Percentiles rank a stretch among this genome's conserved stretches.
Conservation (phyloP, 2,329 filamentous ascomycete species). For the Sordariomycetes sp. region DNA sequence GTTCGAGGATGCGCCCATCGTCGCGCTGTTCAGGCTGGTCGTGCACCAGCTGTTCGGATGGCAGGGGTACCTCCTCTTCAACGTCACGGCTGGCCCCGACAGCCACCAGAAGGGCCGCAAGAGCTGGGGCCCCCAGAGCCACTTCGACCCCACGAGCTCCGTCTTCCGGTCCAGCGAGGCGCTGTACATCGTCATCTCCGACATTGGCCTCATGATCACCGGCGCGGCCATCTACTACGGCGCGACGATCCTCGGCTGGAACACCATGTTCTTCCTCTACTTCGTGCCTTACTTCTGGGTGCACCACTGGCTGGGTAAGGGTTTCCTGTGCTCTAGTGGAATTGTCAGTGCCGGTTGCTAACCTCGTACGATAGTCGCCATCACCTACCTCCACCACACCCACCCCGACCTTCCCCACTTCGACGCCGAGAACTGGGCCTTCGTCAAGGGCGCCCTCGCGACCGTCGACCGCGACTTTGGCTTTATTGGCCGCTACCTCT, state of each 20-base stretch:
- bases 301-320: constrained; percentile 46
- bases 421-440: constrained; percentile 45
- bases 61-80: constrained; percentile 50
- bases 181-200: constrained; percentile 41
- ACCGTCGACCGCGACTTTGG: constrained; percentile 54
- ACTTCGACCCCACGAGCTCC: constrained; percentile 48
- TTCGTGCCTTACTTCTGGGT: constrained; percentile 55
- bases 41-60: constrained; percentile 52
- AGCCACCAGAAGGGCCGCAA: constrained; percentile 29
- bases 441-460: constrained; percentile 45
- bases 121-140: constrained; percentile 32
- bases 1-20: constrained; percentile 49
- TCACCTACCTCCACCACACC: constrained; percentile 65
- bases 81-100: constrained; percentile 34
- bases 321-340: constrained; percentile 12
- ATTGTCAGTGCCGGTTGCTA: constrained; percentile 6
- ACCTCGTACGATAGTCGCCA: constrained; percentile 37
- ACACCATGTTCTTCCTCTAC: constrained; percentile 46
- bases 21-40: constrained; percentile 38
- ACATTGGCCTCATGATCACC: constrained; percentile 43
- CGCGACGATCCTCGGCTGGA: constrained; percentile 37
- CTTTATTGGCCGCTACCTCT: constrained; percentile 49
- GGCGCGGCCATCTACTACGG: constrained; percentile 35
- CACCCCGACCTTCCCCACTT: constrained; percentile 37
- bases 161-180: constrained; percentile 47